Base-by-base conservation (phyloP, 257 asterid species). In the Craterostigma plantagineum region DNA sequence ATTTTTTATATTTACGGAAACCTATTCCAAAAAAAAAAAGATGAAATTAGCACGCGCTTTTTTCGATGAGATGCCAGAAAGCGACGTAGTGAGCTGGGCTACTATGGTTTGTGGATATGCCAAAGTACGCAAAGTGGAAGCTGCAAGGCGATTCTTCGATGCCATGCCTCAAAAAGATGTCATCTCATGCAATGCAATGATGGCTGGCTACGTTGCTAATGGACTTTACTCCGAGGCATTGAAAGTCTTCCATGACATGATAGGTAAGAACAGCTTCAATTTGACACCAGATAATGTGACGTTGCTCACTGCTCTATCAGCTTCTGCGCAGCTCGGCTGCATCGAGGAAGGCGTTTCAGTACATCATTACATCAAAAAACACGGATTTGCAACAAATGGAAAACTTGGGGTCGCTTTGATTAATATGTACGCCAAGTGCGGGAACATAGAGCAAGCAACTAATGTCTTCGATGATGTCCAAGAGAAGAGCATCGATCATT, bases 381-480 rank as follows among this genome's bases (percentile, higher is more conserved):
- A 70, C 4, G 69, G 75, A 10, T 69, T 74, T 54, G 48, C 1
- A 7, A 34, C 56, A 12, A 55, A 46, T 35, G 90, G 85, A 53
- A 74, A 77, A 52, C 69, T 84, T 42, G 92, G 84, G 18, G 91
- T 77, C 40, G 84, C 84, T 30, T 59, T 79, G 51, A 53, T 84
- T 54, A 72, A 74, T 60, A 84, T 84, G 95, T 84, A 84, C 45
- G 87, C 93, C 9, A 84, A 84, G 46, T 84, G 93, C 57, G 93
- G 95, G 42, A 62, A 63, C 60, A 63, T 71, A 60, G 79, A 74
- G 15, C 57, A 57, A 43, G 91, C 93, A 3, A 53, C 72, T 54
- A 47, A 17, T 10, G 70, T 79, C 11, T 84, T 84, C 58, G 68
- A 74, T 41, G 46, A 59, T 35, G 62, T 72, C 15, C 45, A 53